A percentile compares a stretch with the other conserved stretches of the same genome.
Conservation (phyloP, 352 stramenopile species). For the Blastocystis sp. region DNA sequence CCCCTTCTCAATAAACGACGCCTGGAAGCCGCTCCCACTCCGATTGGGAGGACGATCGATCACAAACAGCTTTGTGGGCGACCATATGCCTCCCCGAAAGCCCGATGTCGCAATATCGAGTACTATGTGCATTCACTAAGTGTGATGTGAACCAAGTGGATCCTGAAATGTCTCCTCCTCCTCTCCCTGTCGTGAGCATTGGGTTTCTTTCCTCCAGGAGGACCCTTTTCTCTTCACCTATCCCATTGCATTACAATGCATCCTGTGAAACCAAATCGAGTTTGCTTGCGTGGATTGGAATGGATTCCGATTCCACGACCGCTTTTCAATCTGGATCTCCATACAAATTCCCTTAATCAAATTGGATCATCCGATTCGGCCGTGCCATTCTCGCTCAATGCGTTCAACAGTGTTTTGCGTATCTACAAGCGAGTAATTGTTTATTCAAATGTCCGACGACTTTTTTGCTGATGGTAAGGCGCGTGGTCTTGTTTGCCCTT, state of each 20-base stretch:
- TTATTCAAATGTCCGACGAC: slow-evolving; percentile 53
- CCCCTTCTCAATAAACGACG: background rate
- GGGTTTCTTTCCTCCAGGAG: too few relatives aligned
- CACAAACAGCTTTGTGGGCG: slow-evolving; percentile 1
- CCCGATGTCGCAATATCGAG: slow-evolving; percentile 49
- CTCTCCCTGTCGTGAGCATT: too few relatives aligned
- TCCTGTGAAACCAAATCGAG: background rate
- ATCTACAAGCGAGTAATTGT: background rate
- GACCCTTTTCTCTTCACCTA: too few relatives aligned
- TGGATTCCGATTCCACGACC: background rate
- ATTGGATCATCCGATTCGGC: background rate
- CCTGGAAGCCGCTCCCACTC: background rate
- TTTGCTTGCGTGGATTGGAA: background rate
- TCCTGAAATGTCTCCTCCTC: too few relatives aligned
- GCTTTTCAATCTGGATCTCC: background rate
- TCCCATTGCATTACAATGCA: too few relatives aligned
- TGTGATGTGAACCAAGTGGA: too few relatives aligned
- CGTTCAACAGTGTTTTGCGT: slow-evolving; percentile 9
- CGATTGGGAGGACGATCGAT: slow-evolving; percentile 5
- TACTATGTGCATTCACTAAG: slow-evolving; percentile 43
- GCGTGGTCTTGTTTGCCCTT: background rate
- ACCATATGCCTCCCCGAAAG: background rate
- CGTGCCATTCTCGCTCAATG: background rate
- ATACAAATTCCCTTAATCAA: background rate
- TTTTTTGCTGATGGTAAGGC: slow-evolving; percentile 56